Conservation (phyloP, 768 basidiomycete species). For the Hericium erinaceus region DNA sequence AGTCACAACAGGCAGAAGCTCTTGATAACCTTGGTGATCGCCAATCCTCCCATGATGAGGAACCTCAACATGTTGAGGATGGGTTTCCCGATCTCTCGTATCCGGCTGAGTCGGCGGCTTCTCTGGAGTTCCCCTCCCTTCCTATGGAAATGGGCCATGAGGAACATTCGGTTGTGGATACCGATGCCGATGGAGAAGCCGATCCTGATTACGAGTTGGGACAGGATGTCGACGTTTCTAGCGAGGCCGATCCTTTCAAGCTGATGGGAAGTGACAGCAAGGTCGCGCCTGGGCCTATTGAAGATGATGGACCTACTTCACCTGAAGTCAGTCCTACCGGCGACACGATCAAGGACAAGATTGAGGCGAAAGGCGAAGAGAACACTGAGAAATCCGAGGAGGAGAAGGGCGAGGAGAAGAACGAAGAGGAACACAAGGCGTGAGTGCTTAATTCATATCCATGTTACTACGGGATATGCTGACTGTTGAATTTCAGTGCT, state of each 20-base stretch:
- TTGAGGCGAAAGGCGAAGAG: no score
- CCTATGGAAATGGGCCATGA: no score
- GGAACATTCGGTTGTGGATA: background rate
- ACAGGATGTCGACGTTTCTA: background rate
- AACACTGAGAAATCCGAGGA: background rate
- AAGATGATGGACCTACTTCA: background rate
- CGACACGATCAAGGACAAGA: no score
- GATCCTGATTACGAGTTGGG: constrained; percentile 11
- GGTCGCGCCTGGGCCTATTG: background rate
- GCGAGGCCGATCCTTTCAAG: background rate
- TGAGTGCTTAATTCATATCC: background rate
- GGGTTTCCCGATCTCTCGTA: no score
- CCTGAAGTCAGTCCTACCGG: background rate
- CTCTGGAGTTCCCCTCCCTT: no score
- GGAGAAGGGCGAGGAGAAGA: background rate
- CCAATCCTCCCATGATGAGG: no score
- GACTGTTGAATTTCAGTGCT: background rate
- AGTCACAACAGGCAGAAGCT: no score
- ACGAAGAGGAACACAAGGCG: background rate
- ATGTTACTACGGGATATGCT: background rate
- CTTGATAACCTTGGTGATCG: no score
- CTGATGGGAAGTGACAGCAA: background rate
- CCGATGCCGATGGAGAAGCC: constrained; percentile 13
- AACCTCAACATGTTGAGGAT: no score
- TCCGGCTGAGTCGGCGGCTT: no score